A percentile compares a stretch with the other conserved stretches of the same genome.
These are phyloP conservation scores for Oidium heveae DNA, from an alignment of 2,329 filamentous ascomycete species.

Conservation along the genomic window DNA sequence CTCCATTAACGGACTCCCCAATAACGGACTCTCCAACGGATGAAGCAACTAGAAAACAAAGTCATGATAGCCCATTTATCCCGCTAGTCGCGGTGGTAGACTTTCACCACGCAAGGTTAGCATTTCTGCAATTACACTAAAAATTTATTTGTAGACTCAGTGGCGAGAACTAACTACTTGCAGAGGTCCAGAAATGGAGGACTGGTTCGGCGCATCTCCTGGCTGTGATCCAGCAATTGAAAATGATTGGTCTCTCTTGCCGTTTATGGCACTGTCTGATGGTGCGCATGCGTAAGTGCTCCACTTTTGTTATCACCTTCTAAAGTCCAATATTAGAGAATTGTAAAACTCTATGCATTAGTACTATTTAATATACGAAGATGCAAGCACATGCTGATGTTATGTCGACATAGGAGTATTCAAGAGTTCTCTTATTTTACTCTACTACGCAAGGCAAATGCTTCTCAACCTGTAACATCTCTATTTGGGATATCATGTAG, in stretches of 20 bases:
- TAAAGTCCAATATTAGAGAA: neutral
- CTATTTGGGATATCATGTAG: slow-evolving; percentile 94
- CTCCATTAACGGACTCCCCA: too few relatives aligned
- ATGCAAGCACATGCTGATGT: slow-evolving; percentile 1
- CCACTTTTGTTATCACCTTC: neutral
- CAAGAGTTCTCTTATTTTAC: slow-evolving; percentile 99
- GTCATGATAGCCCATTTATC: slow-evolving; percentile 18
- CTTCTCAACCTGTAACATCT: slow-evolving; percentile 36
- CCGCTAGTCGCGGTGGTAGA: slow-evolving; percentile 60
- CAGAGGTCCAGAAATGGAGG: slow-evolving; percentile 73
- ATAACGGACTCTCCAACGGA: too few relatives aligned
- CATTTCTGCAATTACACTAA: too few relatives aligned
- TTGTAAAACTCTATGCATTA: too few relatives aligned
- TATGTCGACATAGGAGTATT: slow-evolving; percentile 30
- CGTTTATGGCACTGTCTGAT: slow-evolving; percentile 92
- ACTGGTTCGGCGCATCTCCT: slow-evolving; percentile 59
- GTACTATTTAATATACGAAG: neutral
- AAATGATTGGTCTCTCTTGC: slow-evolving; percentile 75
- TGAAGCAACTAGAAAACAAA: neutral
- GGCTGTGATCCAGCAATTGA: slow-evolving; percentile 54
- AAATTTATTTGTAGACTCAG: slow-evolving; percentile 1
- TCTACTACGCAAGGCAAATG: slow-evolving; percentile 33
- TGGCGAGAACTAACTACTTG: neutral
- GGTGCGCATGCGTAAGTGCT: slow-evolving; percentile 64
- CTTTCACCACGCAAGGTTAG: slow-evolving; percentile 49